Evolutionary conservation across 176 grass and related monocot species (phyloP).

Genomic region (Cymbopogon citratus): DNA sequence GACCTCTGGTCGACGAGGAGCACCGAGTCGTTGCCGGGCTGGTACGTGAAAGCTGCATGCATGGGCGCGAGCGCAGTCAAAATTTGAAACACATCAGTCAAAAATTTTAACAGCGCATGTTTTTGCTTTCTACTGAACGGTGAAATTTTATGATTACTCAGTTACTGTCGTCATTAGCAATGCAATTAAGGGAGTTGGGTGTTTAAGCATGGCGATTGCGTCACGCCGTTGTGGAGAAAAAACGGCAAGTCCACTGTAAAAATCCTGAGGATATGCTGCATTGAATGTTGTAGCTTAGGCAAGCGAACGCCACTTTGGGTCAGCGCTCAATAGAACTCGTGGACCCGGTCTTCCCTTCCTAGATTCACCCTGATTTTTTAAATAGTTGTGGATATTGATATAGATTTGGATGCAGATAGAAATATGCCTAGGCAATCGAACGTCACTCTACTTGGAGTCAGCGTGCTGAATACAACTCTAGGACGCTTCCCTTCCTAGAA

Average conservation of each 20-base stretch:
- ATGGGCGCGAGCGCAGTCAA: neutral
- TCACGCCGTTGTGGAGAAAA: neutral
- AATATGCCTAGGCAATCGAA: no score
- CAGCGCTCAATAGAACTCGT: neutral
- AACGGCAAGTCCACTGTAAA: neutral
- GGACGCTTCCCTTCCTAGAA: neutral
- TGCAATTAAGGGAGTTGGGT: neutral
- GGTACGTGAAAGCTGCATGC: conserved; percentile 62
- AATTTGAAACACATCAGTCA: neutral
- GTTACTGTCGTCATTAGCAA: neutral
- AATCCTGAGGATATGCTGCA: neutral
- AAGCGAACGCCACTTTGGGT: neutral
- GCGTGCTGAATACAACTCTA: neutral
- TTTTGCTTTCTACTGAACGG: neutral
- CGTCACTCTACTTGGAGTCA: no score
- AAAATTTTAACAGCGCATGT: neutral
- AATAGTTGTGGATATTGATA: no score
- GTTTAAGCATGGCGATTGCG: neutral
- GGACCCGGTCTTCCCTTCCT: no score
- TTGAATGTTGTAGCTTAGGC: neutral
- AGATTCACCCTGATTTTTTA: no score
- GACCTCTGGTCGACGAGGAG: conserved; percentile 52
- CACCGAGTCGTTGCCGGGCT: conserved; percentile 67
- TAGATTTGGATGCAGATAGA: no score
- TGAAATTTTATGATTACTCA: neutral